phyloP scores from a whole-genome alignment of 495 filamentous ascomycete species.

The Collariella sp. region DNA sequence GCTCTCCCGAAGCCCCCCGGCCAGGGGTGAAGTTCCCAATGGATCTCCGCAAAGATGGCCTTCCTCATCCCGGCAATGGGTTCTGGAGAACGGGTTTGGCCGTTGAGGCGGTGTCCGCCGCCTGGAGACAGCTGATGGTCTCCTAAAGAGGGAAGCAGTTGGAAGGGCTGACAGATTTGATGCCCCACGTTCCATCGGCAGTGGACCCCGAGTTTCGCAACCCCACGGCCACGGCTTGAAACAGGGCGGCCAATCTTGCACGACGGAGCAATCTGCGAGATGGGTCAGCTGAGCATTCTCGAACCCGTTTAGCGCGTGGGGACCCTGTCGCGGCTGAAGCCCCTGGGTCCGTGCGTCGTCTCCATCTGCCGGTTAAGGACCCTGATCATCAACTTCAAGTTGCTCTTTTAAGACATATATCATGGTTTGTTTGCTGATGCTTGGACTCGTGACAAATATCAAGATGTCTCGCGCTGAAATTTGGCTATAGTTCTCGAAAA shows the following conservation, averaged over 20 bases:
- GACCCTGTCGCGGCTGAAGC: not conserved
- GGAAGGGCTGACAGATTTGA: not conserved
- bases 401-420: too few species aligned
- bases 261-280: not conserved
- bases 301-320: not conserved
- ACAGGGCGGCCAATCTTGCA: not conserved
- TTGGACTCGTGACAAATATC: not conserved
- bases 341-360: not conserved
- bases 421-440: too few species aligned
- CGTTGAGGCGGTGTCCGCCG: not conserved
- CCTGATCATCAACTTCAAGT: too few species aligned
- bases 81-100: not conserved
- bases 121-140: not conserved
- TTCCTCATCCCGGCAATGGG: not conserved
- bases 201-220: not conserved
- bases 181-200: not conserved
- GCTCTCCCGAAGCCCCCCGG: conserved; percentile 1
- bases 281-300: conserved; percentile 3
- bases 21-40: not conserved
- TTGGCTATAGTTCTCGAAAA: not conserved
- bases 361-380: not conserved
- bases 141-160: too few species aligned
- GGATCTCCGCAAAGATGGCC: not conserved
- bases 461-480: not conserved
- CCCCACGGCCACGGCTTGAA: conserved; percentile 5